These are phyloP conservation scores for Tolypocladium nubicola DNA, from an alignment of 2,329 filamentous ascomycete species.

Conservation along the genomic window DNA sequence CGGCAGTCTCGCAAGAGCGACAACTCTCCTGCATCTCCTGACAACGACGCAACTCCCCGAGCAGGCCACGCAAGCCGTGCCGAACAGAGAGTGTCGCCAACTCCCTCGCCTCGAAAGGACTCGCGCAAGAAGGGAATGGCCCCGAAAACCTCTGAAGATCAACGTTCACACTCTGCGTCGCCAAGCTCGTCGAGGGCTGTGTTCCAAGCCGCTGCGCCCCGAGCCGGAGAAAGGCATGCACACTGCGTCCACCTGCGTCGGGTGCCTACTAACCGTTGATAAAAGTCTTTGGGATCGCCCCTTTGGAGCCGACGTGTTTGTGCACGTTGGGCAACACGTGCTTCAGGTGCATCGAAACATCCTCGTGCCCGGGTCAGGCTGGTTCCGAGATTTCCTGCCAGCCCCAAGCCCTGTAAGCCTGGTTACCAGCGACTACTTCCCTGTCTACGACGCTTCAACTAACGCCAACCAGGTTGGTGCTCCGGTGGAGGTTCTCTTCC, in stretches of 20 bases:
- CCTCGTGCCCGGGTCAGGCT: constrained; percentile 19
- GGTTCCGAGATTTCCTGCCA: constrained; percentile 22
- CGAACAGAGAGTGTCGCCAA: neutral
- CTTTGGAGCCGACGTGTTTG: constrained; percentile 21
- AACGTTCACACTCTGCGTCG: neutral
- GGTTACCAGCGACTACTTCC: neutral
- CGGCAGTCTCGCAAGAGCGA: neutral
- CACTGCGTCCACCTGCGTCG: neutral
- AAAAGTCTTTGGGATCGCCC: constrained; percentile 20
- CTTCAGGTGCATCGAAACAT: constrained; percentile 24
- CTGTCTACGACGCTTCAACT: neutral
- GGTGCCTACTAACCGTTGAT: neutral
- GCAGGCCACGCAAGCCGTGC: neutral
- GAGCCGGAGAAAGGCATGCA: constrained; percentile 14
- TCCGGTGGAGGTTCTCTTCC: constrained; percentile 14
- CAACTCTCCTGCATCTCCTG: neutral
- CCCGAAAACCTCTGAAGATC: neutral
- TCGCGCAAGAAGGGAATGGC: neutral
- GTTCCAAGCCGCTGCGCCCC: constrained; percentile 15
- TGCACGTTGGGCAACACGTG: constrained; percentile 11
- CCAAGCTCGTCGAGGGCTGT: constrained; percentile 9
- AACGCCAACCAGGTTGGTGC: constrained; percentile 14
- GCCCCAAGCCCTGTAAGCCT: constrained; percentile 14
- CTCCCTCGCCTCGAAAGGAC: neutral
- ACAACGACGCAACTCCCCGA: neutral